These are phyloP conservation scores for Haematococcus sp. DNA, from an alignment of 139 green algal species.

Conservation along the genomic window DNA sequence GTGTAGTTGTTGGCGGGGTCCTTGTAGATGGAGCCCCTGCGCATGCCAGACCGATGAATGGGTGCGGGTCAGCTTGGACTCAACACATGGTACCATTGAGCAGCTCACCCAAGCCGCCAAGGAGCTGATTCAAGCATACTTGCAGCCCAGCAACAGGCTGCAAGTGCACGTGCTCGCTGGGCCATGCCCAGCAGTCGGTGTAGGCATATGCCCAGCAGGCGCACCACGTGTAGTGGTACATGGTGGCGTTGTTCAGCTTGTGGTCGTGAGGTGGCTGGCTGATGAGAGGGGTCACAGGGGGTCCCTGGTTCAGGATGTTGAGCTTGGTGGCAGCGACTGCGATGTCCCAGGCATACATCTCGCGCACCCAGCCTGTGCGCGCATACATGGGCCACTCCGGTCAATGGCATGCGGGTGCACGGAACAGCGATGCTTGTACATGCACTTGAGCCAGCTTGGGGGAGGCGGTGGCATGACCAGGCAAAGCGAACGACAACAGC, in stretches of 20 bases:
- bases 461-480: no score
- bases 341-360: constrained; percentile 90
- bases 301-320: constrained; percentile 38
- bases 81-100: no score
- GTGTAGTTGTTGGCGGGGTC: constrained; percentile 10
- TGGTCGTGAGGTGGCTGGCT: constrained; percentile 82
- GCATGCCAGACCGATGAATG: no score
- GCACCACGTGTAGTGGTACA: constrained; percentile 92
- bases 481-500: not conserved
- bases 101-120: no score
- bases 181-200: no score
- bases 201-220: constrained; percentile 39
- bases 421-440: not conserved
- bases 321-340: constrained; percentile 46
- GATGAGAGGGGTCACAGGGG: constrained; percentile 57
- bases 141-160: no score
- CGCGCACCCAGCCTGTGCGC: constrained; percentile 74
- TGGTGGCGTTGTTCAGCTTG: constrained; percentile 53
- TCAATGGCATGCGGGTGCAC: not conserved
- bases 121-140: no score
- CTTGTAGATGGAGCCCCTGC: constrained; percentile 8
- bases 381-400: no score
- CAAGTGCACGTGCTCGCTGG: no score
- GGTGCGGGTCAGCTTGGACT: no score
- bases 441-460: no score